A percentile compares a stretch with the other conserved stretches of the same genome.
Conservation (phyloP, 2,329 filamentous ascomycete species). For the Rachicladosporium sp. region DNA sequence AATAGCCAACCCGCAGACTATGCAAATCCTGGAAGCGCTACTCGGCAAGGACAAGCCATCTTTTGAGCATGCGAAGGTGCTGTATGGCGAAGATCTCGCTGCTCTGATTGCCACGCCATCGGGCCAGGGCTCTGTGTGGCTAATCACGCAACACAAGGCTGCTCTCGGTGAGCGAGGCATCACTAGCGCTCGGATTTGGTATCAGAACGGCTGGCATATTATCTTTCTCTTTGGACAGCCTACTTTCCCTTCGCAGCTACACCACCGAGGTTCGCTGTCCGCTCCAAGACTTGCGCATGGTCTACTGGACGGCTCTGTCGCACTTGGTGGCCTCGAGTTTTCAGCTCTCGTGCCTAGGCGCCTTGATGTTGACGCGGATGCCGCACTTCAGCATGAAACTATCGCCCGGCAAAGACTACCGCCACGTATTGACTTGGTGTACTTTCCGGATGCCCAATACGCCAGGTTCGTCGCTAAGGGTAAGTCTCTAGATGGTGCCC, state of each 20-base stretch:
- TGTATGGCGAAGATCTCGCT: constrained; percentile 1
- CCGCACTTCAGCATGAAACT: too few species aligned
- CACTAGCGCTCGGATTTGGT: constrained; percentile 2
- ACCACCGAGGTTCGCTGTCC: too few species aligned
- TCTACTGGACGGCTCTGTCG: too few species aligned
- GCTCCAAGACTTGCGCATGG: too few species aligned
- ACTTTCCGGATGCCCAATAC: background rate
- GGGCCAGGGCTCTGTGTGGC: constrained; percentile 6
- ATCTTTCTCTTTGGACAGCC: too few species aligned
- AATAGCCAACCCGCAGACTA: constrained; percentile 1
- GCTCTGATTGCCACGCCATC: constrained; percentile 8
- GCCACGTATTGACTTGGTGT: too few species aligned
- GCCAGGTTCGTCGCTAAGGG: background rate
- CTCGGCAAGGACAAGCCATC: background rate
- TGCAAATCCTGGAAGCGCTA: constrained; percentile 1
- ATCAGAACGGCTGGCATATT: too few species aligned
- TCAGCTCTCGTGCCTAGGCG: too few species aligned
- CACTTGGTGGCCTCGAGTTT: too few species aligned
- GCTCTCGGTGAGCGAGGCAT: constrained; percentile 7
- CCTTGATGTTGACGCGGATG: too few species aligned
- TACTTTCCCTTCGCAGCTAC: too few species aligned
- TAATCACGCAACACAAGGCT: constrained; percentile 8
- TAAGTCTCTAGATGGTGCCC: background rate
- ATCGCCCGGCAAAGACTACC: too few species aligned
- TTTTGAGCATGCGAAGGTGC: background rate